Evolutionary conservation across 2,329 filamentous ascomycete genomes (phyloP), one percentile per base, ranked within the genome.

Genomic region (Pyrenophora graminea): DNA sequence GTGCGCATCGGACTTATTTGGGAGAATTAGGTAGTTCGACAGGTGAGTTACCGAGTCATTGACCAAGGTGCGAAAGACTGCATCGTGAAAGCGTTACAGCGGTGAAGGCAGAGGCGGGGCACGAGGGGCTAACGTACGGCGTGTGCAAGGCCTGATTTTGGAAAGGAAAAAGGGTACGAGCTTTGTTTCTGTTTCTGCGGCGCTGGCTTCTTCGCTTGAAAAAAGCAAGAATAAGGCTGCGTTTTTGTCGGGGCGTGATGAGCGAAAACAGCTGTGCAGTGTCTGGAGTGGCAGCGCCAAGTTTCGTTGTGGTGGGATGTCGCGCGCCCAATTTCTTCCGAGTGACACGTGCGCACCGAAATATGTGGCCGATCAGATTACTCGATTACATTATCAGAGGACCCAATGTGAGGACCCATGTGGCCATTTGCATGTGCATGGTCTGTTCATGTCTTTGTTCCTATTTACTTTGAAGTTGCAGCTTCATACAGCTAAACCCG

Each of bases 11-110:
- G 56, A 54, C 55, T 56, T 51, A 56, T 52, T 59, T 7, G 23
- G 48, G 50, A 41, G 43, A 45, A 41, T 43, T 46, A 38, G n/a
- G 56, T 10, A 51, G 44, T 53, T 43, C 2, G 45, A 53, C 44
- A 55, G 51, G 44, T 63, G 56, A 67, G 68, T 69, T 73, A 72
- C 65, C 69, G 69, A 58, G 58, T 63, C 65, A 66, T 70, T 63
- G 59, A 63, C 55, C 58, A 62, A 57, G 56, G 53, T 54, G 55
- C 51, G 54, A 58, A 49, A 55, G 60, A 58, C 62, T 70, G 67
- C 69, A 71, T 71, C 51, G 58, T 69, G 63, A 53, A 61, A 67
- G 58, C 57, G 64, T 65, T 66, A 61, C 62, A 60, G 69, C 65
- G 69, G 69, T 72, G 68, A 69, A 64, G 61, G 53, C 39, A 50